phyloP scores from a whole-genome alignment of 1,284 basidiomycete genomes.

The Athelia sp. region DNA sequence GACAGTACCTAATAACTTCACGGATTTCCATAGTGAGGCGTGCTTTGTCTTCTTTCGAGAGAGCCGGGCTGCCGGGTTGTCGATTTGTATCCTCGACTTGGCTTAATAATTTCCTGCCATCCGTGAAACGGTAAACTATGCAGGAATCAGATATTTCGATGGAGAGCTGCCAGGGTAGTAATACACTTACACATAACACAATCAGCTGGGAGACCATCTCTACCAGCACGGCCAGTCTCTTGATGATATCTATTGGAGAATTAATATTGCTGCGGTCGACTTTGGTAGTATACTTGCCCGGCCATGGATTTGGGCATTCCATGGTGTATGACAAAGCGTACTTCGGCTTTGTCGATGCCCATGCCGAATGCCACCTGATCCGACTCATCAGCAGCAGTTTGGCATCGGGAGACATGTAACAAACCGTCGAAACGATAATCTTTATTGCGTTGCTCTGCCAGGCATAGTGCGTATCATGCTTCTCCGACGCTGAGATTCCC shows the following conservation, averaged over 20 bases:
- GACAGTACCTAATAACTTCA: constrained; percentile 53
- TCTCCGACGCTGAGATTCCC: constrained; percentile 62
- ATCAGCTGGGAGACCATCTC: constrained; percentile 64
- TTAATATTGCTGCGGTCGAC: constrained; percentile 4
- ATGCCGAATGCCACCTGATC: constrained; percentile 87
- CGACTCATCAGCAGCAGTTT: neutral
- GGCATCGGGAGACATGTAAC: constrained; percentile 15
- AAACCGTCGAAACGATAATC: constrained; percentile 89
- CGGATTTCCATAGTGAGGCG: constrained; percentile 52
- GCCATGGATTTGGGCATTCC: constrained; percentile 67
- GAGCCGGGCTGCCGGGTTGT: constrained; percentile 8
- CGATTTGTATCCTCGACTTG: constrained; percentile 42
- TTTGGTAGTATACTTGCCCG: constrained; percentile 33
- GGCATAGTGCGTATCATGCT: constrained; percentile 57
- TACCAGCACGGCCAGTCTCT: constrained; percentile 82
- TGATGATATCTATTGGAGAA: constrained; percentile 61
- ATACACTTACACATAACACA: constrained; percentile 52
- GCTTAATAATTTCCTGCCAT: constrained; percentile 36
- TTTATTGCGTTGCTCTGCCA: constrained; percentile 76
- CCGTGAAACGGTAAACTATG: constrained; percentile 47
- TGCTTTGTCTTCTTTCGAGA: constrained; percentile 44
- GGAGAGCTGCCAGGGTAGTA: neutral
- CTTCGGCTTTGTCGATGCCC: constrained; percentile 90
- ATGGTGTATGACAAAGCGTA: constrained; percentile 77
- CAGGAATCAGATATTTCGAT: neutral